Base-by-base conservation (phyloP, 768 basidiomycete species). In the Mycena epipterygia region DNA sequence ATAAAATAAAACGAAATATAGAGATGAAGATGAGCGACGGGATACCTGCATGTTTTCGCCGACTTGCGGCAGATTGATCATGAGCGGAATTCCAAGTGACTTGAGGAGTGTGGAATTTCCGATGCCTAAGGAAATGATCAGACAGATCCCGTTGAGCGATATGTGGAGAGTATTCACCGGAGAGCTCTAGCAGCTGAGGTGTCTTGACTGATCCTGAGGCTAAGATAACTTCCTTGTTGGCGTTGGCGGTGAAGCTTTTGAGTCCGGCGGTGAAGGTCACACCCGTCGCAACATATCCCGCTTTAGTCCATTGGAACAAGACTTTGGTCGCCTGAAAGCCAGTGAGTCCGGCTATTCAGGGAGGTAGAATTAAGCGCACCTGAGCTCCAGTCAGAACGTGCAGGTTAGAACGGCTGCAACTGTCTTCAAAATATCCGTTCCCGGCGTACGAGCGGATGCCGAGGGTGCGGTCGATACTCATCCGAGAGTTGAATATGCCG, bases 21-120 rank as follows among this genome's bases (percentile, higher is more conserved):
- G 14, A 7, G 8, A 7, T 37, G 35, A 37, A 37, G 14, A 37
- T 4, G 1, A 53, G 17, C 17, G 27, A 13, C 3, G 7, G 6
- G n/a, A 16, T 53, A 56, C 82, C 73, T 82, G 82, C 8, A 73
- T 14, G 49, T 74, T 73, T 37, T 63, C 48, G 5, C 73, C 73
- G 5, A 74, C 73, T 30, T 33, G 25, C 33, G 73, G 73, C 8
- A 73, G 59, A 49, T 74, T 32, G n/a, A 73, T 30, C 33, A 73
- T 21, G 12, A 51, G 27, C 11, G 23, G 27, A 19, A 72, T 70
- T 11, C 67, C 59, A 29, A 68, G 25, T 2, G 48, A 37, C 39
- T 62, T 23, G 14, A 72, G 58, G 5, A 51, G 32, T 5, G 57
- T 42, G 23, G 41, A 5, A 27, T 72, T 63, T 27, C 76, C 76